A percentile compares a stretch with the other conserved stretches of the same genome.
phyloP scores from a whole-genome alignment of 345 rosid genomes.

The Citrus medica region DNA sequence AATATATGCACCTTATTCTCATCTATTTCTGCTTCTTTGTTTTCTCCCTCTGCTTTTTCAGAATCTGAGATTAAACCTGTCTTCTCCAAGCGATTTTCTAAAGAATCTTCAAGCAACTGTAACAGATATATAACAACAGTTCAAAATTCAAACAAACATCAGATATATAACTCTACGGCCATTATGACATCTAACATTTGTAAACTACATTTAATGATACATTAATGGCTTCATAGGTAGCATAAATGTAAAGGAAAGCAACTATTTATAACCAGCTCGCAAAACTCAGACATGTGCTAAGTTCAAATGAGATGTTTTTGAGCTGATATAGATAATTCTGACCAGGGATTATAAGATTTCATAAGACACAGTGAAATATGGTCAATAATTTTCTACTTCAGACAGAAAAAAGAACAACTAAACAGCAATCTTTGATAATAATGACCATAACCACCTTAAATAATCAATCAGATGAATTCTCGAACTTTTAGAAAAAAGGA shows the following conservation, averaged over 20 bases:
- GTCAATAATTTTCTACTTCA: background rate
- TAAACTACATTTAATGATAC: background rate
- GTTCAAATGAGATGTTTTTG: background rate
- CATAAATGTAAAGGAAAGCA: background rate
- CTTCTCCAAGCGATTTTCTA: slow-evolving; percentile 89
- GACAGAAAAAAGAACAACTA: background rate
- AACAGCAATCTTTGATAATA: background rate
- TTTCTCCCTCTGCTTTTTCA: slow-evolving; percentile 80
- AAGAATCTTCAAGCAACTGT: slow-evolving; percentile 88
- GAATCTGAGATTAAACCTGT: slow-evolving; percentile 66
- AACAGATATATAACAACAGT: slow-evolving; percentile 3
- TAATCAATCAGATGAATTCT: background rate
- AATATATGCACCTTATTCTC: slow-evolving; percentile 66
- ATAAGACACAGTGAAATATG: background rate
- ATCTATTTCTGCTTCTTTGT: slow-evolving; percentile 77
- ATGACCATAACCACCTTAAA: background rate
- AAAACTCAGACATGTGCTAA: background rate
- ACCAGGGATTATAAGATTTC: background rate
- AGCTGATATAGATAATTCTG: background rate
- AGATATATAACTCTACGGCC: background rate
- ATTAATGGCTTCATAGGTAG: background rate
- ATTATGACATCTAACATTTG: background rate
- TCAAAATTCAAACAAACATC: background rate
- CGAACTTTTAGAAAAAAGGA: background rate
- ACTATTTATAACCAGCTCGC: background rate